Percentiles rank a stretch among this genome's conserved stretches.
These are phyloP conservation scores for Fusarium algeriense DNA, from an alignment of 2,329 filamentous ascomycete genomes.

Conservation along the genomic window DNA sequence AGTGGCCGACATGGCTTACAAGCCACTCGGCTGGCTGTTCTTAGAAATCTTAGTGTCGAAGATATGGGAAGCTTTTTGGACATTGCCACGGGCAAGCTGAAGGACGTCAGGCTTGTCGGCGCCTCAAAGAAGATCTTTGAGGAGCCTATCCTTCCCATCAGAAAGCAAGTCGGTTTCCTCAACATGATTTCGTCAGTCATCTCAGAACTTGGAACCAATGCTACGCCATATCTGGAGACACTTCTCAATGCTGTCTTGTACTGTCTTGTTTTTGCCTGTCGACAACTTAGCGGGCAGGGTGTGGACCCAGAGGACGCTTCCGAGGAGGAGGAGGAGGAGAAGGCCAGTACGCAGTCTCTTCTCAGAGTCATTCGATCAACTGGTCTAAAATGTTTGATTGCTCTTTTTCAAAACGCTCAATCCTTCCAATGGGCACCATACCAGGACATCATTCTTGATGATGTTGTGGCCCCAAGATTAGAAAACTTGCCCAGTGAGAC, in stretches of 20 bases:
- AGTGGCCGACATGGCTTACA: slow-evolving; percentile 86
- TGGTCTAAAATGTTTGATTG: slow-evolving; percentile 84
- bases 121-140: slow-evolving; percentile 65
- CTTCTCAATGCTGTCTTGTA: slow-evolving; percentile 84
- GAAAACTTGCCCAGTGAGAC: slow-evolving; percentile 86
- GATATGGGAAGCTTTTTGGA: slow-evolving; percentile 86
- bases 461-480: slow-evolving; percentile 82
- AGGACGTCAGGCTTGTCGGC: slow-evolving; percentile 69
- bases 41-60: slow-evolving; percentile 79
- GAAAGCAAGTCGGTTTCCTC: slow-evolving; percentile 90
- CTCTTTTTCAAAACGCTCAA: slow-evolving; percentile 80
- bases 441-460: slow-evolving; percentile 75
- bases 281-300: slow-evolving; percentile 62
- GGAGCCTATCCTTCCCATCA: slow-evolving; percentile 70
- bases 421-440: slow-evolving; percentile 80
- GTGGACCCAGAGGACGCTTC: slow-evolving; percentile 53
- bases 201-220: slow-evolving; percentile 81
- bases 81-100: slow-evolving; percentile 81
- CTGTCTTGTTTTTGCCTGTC: slow-evolving; percentile 79
- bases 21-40: slow-evolving; percentile 81
- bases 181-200: slow-evolving; percentile 93
- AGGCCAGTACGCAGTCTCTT: slow-evolving; percentile 66
- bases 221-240: slow-evolving; percentile 74
- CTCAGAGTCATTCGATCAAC: slow-evolving; percentile 75
- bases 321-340: slow-evolving; percentile 58